A percentile compares a stretch with the other conserved stretches of the same genome.
These are phyloP conservation scores for Drosera spatulata DNA, from an alignment of 179 eudicot genomes.

Conservation along the genomic window DNA sequence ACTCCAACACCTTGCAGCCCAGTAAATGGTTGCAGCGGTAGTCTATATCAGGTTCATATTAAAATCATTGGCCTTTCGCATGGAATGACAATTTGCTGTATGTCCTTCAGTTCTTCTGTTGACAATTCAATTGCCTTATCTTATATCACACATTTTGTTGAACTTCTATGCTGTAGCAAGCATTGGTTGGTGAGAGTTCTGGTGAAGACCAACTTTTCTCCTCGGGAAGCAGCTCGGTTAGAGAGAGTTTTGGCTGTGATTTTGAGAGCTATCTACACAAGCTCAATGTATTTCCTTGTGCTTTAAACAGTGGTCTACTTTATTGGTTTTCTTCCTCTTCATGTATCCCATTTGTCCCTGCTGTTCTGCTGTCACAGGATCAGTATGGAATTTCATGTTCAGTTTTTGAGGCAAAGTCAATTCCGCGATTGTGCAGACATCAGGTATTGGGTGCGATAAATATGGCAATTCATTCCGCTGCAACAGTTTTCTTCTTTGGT, in stretches of 20 bases:
- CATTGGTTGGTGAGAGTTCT: slow-evolving; percentile 87
- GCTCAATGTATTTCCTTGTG: slow-evolving; percentile 41
- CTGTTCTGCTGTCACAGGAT: slow-evolving; percentile 24
- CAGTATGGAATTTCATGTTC: slow-evolving; percentile 55
- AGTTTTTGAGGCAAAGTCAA: slow-evolving; percentile 36
- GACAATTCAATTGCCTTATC: not conserved
- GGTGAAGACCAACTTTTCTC: slow-evolving; percentile 92
- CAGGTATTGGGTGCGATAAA: slow-evolving; percentile 30
- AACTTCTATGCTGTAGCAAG: slow-evolving; percentile 50
- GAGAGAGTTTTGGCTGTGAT: slow-evolving; percentile 42
- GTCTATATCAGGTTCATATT: too few species aligned
- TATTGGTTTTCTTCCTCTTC: not conserved
- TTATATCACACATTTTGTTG: not conserved
- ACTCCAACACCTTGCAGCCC: too few species aligned
- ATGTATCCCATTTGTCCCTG: not conserved
- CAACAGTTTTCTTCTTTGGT: too few species aligned
- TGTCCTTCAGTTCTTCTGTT: not conserved
- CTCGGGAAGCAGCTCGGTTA: slow-evolving; percentile 37
- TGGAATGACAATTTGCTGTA: not conserved
- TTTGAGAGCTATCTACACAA: slow-evolving; percentile 55
- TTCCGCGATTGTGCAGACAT: slow-evolving; percentile 60
- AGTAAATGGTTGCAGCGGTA: too few species aligned
- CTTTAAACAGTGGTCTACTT: not conserved
- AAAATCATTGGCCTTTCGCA: too few species aligned
- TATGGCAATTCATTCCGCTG: too few species aligned